Conservation (phyloP, 768 basidiomycete genomes). For the Boletus insuetus region DNA sequence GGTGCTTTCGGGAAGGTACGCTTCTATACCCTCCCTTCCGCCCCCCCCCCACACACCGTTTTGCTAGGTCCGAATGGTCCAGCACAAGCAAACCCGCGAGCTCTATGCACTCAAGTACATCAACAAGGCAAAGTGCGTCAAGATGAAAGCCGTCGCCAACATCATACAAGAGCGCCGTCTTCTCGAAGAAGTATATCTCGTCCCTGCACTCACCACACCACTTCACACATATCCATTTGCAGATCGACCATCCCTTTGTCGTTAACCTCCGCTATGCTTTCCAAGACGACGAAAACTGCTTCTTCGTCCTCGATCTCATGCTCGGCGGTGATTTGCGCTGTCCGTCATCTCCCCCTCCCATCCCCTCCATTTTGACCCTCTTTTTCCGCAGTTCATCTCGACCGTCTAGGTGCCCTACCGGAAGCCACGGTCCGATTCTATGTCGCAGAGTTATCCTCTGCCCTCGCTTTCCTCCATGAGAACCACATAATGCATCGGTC, state of each 20-base stretch:
- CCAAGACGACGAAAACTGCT: slow-evolving; percentile 98
- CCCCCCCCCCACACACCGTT: slow-evolving; percentile 10
- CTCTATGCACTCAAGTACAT: slow-evolving; percentile 99
- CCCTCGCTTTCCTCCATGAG: slow-evolving; percentile 86
- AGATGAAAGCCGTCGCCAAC: slow-evolving; percentile 98
- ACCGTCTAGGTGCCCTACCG: slow-evolving; percentile 68
- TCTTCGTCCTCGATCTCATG: slow-evolving; percentile 98
- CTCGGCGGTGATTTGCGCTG: slow-evolving; percentile 92
- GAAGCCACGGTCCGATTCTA: slow-evolving; percentile 86
- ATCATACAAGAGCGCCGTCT: slow-evolving; percentile 94
- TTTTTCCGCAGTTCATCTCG: slow-evolving; percentile 70
- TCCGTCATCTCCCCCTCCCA: slow-evolving; percentile 36
- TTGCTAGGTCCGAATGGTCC: slow-evolving; percentile 91
- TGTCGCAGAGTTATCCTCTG: slow-evolving; percentile 86
- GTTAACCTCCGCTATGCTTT: slow-evolving; percentile 96
- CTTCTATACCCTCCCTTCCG: neutral
- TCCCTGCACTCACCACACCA: neutral
- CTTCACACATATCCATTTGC: neutral
- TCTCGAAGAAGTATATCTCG: slow-evolving; percentile 80
- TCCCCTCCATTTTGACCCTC: neutral
- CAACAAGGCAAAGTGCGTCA: slow-evolving; percentile 96
- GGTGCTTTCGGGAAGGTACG: slow-evolving; percentile 96
- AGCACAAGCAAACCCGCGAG: slow-evolving; percentile 97
- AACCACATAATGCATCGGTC: slow-evolving; percentile 96
- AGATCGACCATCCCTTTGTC: slow-evolving; percentile 95